A percentile compares a stretch with the other conserved stretches of the same genome.
Conservation (phyloP, 345 rosid species). For the Anastatica hierochuntica region DNA sequence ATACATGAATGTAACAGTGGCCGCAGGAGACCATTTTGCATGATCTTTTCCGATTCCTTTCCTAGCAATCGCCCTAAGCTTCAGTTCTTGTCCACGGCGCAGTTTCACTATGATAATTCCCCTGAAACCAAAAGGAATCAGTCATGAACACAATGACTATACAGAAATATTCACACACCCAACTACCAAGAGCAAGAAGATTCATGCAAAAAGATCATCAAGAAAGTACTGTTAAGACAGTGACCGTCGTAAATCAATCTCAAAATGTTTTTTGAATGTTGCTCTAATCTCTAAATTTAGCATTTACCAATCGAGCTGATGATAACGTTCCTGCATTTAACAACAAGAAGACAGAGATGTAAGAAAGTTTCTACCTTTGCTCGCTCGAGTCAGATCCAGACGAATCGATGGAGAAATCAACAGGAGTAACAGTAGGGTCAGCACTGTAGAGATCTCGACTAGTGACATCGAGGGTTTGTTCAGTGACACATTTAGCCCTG, state of each 20-base stretch:
- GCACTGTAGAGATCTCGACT: constrained; percentile 79
- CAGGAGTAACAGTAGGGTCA: constrained; percentile 78
- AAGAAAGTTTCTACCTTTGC: constrained; percentile 33
- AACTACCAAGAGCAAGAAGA: not conserved
- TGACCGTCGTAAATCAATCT: not conserved
- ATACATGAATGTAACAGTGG: constrained; percentile 94
- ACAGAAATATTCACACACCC: too few relatives aligned
- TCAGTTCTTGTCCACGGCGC: constrained; percentile 78
- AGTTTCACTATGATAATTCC: constrained; percentile 87
- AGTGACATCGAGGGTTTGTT: constrained; percentile 85
- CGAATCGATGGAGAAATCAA: constrained; percentile 50
- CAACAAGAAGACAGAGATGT: not conserved
- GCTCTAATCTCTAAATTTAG: not conserved
- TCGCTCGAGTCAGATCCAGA: constrained; percentile 47
- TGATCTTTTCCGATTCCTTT: constrained; percentile 98
- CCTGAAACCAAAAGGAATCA: constrained; percentile 28
- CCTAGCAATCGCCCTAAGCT: constrained; percentile 85
- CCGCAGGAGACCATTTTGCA: constrained; percentile 98
- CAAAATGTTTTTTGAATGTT: not conserved
- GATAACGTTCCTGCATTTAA: not conserved
- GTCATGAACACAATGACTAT: not conserved
- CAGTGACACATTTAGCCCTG: constrained; percentile 61
- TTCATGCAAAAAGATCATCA: not conserved
- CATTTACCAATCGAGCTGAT: not conserved
- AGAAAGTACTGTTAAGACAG: not conserved